A percentile compares a stretch with the other conserved stretches of the same genome.
Evolutionary conservation across 1,139 yeast species (phyloP).

Genomic region (Dujonia santamariae): DNA sequence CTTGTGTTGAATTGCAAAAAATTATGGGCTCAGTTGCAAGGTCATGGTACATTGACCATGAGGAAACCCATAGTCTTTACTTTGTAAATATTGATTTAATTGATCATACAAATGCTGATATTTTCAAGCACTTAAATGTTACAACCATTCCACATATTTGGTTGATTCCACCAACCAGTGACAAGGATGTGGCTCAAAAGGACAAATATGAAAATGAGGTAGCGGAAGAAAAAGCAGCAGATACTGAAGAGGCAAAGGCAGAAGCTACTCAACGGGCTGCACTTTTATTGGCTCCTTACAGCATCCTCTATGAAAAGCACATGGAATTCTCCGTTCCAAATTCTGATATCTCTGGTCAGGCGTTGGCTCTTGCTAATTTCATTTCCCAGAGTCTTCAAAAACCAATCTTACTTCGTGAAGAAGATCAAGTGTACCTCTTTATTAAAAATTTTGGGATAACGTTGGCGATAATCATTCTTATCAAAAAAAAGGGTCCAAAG

Average conservation of each 20-base stretch:
- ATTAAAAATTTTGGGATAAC: constrained; percentile 44
- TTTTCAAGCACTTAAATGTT: constrained; percentile 40
- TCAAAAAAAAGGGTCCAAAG: constrained; percentile 49
- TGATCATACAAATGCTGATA: constrained; percentile 29
- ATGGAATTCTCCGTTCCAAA: too few relatives aligned
- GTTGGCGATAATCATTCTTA: constrained; percentile 39
- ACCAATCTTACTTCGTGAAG: constrained; percentile 38
- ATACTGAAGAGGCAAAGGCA: background rate
- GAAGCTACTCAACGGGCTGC: too few relatives aligned
- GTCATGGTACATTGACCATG: constrained; percentile 44
- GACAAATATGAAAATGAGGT: constrained; percentile 8
- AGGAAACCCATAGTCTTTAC: constrained; percentile 33
- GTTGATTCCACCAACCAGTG: constrained; percentile 64
- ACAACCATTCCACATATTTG: constrained; percentile 60
- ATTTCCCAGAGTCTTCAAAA: constrained; percentile 44
- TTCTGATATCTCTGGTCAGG: constrained; percentile 25
- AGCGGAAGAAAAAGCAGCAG: background rate
- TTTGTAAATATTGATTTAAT: constrained; percentile 53
- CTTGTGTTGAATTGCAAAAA: constrained; percentile 20
- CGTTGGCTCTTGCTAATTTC: constrained; percentile 51
- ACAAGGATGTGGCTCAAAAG: constrained; percentile 15
- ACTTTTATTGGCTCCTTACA: too few relatives aligned
- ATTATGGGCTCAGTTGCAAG: constrained; percentile 37
- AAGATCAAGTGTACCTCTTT: constrained; percentile 42
- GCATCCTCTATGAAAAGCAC: constrained; percentile 11